phyloP scores from a whole-genome alignment of 441 rosid species.

The Kokia cookei region DNA sequence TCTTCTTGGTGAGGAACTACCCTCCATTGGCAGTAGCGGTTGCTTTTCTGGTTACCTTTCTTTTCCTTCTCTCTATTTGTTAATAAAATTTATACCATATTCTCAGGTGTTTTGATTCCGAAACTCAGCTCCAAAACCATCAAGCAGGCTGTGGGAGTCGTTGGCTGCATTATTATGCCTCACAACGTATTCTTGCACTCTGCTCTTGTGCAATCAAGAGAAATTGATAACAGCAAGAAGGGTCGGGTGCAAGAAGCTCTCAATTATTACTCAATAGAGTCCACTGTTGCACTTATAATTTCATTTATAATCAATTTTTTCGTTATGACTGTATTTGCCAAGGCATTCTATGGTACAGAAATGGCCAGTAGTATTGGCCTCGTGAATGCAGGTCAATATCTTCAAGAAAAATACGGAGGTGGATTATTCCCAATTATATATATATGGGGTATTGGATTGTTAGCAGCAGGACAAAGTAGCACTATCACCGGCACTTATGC shows the following conservation, averaged over 20 bases:
- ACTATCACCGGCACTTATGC: slow-evolving; percentile 91
- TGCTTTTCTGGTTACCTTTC: background rate
- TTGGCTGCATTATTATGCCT: slow-evolving; percentile 94
- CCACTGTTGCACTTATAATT: slow-evolving; percentile 54
- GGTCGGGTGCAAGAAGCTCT: slow-evolving; percentile 78
- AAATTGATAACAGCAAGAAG: slow-evolving; percentile 50
- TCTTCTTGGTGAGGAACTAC: slow-evolving; percentile 44
- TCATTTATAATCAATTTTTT: slow-evolving; percentile 84
- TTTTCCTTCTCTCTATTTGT: background rate
- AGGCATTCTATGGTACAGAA: slow-evolving; percentile 81
- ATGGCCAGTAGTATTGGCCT: slow-evolving; percentile 66
- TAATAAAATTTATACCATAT: background rate
- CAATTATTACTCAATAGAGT: slow-evolving; percentile 80
- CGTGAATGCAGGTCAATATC: slow-evolving; percentile 74
- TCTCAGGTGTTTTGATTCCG: slow-evolving; percentile 69
- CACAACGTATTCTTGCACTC: slow-evolving; percentile 93
- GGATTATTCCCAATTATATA: slow-evolving; percentile 76
- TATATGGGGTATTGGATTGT: slow-evolving; percentile 82
- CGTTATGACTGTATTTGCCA: slow-evolving; percentile 82
- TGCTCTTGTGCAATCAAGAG: slow-evolving; percentile 89
- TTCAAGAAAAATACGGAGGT: slow-evolving; percentile 75
- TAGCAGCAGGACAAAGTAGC: slow-evolving; percentile 96
- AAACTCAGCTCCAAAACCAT: slow-evolving; percentile 80
- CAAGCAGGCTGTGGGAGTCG: slow-evolving; percentile 84
- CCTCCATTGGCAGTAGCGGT: background rate